Percentiles rank a stretch among this genome's conserved stretches.
Evolutionary conservation across 768 basidiomycete species (phyloP).

Genomic region (Leccinum boreale): DNA sequence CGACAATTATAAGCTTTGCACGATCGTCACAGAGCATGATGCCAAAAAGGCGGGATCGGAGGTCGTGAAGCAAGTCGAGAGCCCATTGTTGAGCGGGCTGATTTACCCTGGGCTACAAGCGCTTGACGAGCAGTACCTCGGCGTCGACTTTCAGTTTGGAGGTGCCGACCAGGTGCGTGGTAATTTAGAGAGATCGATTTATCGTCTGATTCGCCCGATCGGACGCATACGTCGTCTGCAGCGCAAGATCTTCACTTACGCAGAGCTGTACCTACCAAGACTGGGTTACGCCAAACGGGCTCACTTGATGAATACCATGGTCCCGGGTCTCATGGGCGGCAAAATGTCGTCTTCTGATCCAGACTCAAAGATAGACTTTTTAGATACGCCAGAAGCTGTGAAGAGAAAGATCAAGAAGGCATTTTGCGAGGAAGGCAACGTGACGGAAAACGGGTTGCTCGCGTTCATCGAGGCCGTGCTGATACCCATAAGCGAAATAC

Average conservation of each 20-base stretch:
- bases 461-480: constrained; percentile 85
- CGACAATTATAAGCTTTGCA: constrained; percentile 89
- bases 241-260: constrained; percentile 99
- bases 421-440: constrained; percentile 92
- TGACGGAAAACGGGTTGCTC: constrained; percentile 84
- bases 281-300: constrained; percentile 93
- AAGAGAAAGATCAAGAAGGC: constrained; percentile 89
- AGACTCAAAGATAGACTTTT: constrained; percentile 97
- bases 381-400: constrained; percentile 81
- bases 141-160: constrained; percentile 95
- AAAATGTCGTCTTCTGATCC: constrained; percentile 99
- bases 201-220: background rate
- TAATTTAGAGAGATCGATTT: background rate
- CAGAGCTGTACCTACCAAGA: constrained; percentile 90
- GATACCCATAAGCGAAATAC: constrained; percentile 80
- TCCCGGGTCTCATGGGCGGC: constrained; percentile 88
- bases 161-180: constrained; percentile 88
- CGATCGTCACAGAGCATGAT: constrained; percentile 93
- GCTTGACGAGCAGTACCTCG: constrained; percentile 95
- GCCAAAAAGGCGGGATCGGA: constrained; percentile 98
- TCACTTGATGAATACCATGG: constrained; percentile 98
- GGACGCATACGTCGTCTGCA: constrained; percentile 28
- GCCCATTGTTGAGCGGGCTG: constrained; percentile 84
- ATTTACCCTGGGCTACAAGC: constrained; percentile 97
- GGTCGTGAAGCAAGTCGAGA: constrained; percentile 96